Evolutionary conservation across 164 flowering plant genomes (phyloP).

Genomic region (Macadamia integrifolia): DNA sequence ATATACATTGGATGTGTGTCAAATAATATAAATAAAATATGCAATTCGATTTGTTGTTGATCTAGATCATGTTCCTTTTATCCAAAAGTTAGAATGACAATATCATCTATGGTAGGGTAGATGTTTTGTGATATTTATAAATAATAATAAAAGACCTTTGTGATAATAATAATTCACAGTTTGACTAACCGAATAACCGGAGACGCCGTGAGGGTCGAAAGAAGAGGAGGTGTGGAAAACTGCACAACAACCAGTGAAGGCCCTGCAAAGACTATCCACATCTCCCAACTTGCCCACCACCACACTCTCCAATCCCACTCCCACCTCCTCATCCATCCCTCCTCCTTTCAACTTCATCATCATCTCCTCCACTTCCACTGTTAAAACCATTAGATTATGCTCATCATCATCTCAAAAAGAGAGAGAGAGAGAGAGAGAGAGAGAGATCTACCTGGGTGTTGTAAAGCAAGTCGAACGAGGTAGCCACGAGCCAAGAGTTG

Average conservation of each 20-base stretch:
- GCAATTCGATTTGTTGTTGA: too few relatives aligned
- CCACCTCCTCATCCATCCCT: constrained; percentile 33
- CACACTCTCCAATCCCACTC: constrained; percentile 26
- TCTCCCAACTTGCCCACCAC: constrained; percentile 30
- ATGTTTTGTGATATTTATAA: too few relatives aligned
- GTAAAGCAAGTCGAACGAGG: constrained; percentile 29
- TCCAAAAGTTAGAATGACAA: too few relatives aligned
- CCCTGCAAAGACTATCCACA: constrained; percentile 26
- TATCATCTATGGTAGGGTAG: too few relatives aligned
- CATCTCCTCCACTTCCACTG: constrained; percentile 36
- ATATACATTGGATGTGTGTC: too few relatives aligned
- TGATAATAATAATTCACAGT: too few relatives aligned
- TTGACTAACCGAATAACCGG: constrained; percentile 42
- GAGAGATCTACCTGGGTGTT: constrained; percentile 18
- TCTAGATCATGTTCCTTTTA: too few relatives aligned
- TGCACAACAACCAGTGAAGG: constrained; percentile 37
- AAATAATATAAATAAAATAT: too few relatives aligned
- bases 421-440: not conserved
- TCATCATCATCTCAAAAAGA: too few relatives aligned
- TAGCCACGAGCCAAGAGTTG: constrained; percentile 29
- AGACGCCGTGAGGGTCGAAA: constrained; percentile 35
- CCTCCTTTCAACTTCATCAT: constrained; percentile 6
- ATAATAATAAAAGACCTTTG: too few relatives aligned
- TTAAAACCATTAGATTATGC: too few relatives aligned
- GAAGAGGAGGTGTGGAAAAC: constrained; percentile 44